Evolutionary conservation across 768 basidiomycete species (phyloP).

Genomic region (Pseudohyphozyma bogoriensis): DNA sequence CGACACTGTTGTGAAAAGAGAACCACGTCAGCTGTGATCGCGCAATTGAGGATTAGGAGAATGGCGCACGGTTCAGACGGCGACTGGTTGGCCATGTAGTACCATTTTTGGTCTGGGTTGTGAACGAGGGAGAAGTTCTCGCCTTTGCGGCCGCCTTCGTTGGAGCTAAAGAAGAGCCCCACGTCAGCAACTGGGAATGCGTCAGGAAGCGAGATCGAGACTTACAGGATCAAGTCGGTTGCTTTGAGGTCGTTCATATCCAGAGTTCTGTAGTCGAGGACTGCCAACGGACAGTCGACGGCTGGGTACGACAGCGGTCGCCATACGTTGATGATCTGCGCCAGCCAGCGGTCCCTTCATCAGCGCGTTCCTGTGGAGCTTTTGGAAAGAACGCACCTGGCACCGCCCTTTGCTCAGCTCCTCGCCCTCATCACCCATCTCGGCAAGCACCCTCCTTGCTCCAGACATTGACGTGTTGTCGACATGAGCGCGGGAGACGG

Average conservation of each 20-base stretch:
- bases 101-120: conserved; percentile 48
- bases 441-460: conserved; percentile 45
- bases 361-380: not conserved
- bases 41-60: not conserved
- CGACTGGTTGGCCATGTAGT: conserved; percentile 44
- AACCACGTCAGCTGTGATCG: not conserved
- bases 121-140: conserved; percentile 47
- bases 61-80: conserved; percentile 39
- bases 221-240: conserved; percentile 37
- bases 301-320: conserved; percentile 46
- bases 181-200: not conserved
- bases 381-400: conserved; percentile 7
- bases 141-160: conserved; percentile 48
- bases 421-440: conserved; percentile 43
- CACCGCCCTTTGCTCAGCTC: conserved; percentile 44
- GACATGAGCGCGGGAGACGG: conserved; percentile 43
- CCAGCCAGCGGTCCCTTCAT: not conserved
- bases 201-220: not conserved
- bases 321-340: conserved; percentile 50
- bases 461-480: conserved; percentile 45
- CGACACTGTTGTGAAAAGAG: conserved; percentile 38
- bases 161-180: not conserved
- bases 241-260: conserved; percentile 44
- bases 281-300: conserved; percentile 46
- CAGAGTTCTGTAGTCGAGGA: conserved; percentile 46